phyloP scores from a whole-genome alignment of 2,329 filamentous ascomycete species.

The Colletotrichum limetticola region DNA sequence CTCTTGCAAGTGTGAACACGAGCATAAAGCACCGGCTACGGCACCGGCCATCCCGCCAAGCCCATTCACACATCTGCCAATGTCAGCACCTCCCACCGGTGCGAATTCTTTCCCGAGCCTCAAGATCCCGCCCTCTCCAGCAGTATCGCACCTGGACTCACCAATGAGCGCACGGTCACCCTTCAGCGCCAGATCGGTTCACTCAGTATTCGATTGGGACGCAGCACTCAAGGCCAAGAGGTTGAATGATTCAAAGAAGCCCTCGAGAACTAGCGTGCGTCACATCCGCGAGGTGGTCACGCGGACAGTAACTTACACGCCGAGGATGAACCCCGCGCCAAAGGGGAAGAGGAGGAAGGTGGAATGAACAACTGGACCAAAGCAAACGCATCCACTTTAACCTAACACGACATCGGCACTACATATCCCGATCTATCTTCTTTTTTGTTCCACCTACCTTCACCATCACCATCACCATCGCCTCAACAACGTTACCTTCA shows the following conservation, averaged over 20 bases:
- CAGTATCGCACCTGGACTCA: conserved; percentile 74
- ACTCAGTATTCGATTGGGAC: conserved; percentile 84
- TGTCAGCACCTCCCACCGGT: conserved; percentile 71
- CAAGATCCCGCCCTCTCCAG: conserved; percentile 81
- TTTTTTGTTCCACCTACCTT: conserved; percentile 5
- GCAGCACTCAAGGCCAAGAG: conserved; percentile 74
- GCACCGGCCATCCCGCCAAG: conserved; percentile 56
- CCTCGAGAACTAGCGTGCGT: conserved; percentile 70
- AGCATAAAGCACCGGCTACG: conserved; percentile 55
- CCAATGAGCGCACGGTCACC: conserved; percentile 80
- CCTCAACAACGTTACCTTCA: background rate
- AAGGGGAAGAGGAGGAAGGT: conserved; percentile 91
- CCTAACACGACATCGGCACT: background rate
- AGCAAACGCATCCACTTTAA: conserved; percentile 6
- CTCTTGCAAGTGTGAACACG: conserved; percentile 66
- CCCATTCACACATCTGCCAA: conserved; percentile 64
- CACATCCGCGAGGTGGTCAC: conserved; percentile 91
- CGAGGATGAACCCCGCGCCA: conserved; percentile 85
- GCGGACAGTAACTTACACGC: conserved; percentile 92
- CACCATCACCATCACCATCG: background rate
- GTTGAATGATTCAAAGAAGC: conserved; percentile 67
- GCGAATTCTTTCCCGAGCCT: conserved; percentile 72
- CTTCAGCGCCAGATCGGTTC: conserved; percentile 73
- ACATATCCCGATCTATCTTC: conserved; percentile 23
- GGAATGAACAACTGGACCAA: conserved; percentile 46